Base-by-base conservation (phyloP, 2,329 filamentous ascomycete species). In the Fusarium vanettenii region DNA sequence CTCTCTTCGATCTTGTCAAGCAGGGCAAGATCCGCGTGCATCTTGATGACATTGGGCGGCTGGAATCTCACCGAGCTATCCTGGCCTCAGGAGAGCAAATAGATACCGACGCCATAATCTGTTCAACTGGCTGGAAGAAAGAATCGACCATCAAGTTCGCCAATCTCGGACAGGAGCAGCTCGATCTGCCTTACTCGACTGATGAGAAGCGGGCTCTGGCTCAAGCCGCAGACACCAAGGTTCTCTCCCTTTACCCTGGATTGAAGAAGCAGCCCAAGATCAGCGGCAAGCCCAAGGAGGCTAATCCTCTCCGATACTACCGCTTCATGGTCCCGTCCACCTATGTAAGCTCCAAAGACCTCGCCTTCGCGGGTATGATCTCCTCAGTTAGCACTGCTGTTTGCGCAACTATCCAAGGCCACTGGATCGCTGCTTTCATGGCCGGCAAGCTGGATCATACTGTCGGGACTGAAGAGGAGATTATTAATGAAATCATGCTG, bases 401-500 rank as follows among this genome's bases (percentile, higher is more conserved):
- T 1, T 57, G 55, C 10, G 55, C 55, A 11, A 37, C 55, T 33
- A 16, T 57, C 14, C 55, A 57, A 6, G 55, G 55, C 11, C 55
- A 57, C n/a, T 57, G 55, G 55, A 57, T 57, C 7, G 55, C 55
- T 35, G 33, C 55, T 33, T 57, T 57, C 14, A 25, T 57, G 20
- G 31, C 31, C 0, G 55, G 33, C 14, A 37, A 57, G 18, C 55
- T 57, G 20, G 52, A 57, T 4, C 52, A 31, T 25, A 57, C 33
- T 4, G 7, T 31, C 13, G 5, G 67, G 0, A 66, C 70, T 80
- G 78, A 90, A 3, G 82, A 85, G 4, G 73, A 79, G 41, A 73
- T 89, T 6, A 81, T 79, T n/a, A 85, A 87, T 65, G 87, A 92
- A 74, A 89, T 91, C 0, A 87, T 92, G 55, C 83, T 95, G 27